Evolutionary conservation across 139 green algal genomes (phyloP), one percentile per base, ranked within the genome.

Genomic region (Micractinium conductrix): DNA sequence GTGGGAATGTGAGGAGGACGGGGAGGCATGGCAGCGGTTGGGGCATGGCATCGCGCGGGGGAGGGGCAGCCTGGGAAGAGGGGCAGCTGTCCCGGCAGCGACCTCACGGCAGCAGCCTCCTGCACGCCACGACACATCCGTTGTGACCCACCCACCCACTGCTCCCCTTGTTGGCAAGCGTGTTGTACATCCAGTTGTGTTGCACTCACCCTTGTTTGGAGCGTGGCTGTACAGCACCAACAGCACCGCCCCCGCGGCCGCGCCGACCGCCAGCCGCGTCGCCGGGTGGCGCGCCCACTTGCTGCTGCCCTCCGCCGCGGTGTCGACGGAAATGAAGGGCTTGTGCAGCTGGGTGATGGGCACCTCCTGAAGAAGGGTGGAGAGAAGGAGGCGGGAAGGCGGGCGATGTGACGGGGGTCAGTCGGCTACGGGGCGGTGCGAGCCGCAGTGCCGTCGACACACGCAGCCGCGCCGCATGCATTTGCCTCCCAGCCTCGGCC

Each of bases 331-430:
- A 3, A 93, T 68, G 12, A 91, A 44, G 19, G 92, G 92, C 8
- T 62, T 65, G 79, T 94, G 92, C 21, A 93, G 79, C 60, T 93
- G 81, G 2, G 84, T 58, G 17, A 95, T 78, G 16, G 85, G 85
- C 43, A 92, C 74, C 84, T 95, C 79, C 80, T 83, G 78, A 40
- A 45, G 2, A 16, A 6, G 58, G 12, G 58, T 12, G 30, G 42
- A 5, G 0, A 72, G 16, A 40, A n/a, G 12, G 65, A 72, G 65
- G 65, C 30, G 8, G 7, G 33, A 10, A 50, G 16, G 55, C 48
- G 40, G 53, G 53, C 38, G 70, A 19, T 48, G 45, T 45, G 73
- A 26, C 10, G 73, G 24, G 73, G 2, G 8, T 58, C 24, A 21
- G 28, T 24, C 9, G 8, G 71, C 37, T n/a, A n/a, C n/a, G n/a